Evolutionary conservation across 306 rosid species (phyloP).

Genomic region (Ziziphus jujuba): DNA sequence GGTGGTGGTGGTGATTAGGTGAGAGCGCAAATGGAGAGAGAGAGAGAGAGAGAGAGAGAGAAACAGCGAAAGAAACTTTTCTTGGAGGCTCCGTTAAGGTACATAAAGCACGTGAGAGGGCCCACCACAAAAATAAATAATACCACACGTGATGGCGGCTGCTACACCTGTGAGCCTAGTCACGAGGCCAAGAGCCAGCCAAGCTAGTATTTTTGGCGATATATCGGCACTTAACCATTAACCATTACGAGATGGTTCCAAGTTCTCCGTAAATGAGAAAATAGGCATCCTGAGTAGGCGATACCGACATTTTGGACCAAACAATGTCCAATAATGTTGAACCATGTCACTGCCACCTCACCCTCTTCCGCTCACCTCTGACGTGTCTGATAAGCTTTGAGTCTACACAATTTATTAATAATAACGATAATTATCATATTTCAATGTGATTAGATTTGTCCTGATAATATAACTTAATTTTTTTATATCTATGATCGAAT

Average conservation of each 20-base stretch:
- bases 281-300: constrained; percentile 15
- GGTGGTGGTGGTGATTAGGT: background rate
- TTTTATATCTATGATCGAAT: too few species aligned
- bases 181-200: background rate
- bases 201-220: background rate
- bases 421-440: too few species aligned
- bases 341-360: constrained; percentile 12
- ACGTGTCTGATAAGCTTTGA: background rate
- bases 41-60: background rate
- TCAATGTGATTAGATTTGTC: too few species aligned
- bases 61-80: constrained; percentile 14
- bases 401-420: too few species aligned
- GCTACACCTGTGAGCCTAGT: background rate
- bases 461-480: too few species aligned
- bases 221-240: background rate
- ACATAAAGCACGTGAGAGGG: constrained; percentile 44
- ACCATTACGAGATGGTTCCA: constrained; percentile 8
- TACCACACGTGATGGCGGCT: constrained; percentile 34
- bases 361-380: background rate
- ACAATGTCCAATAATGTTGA: constrained; percentile 4
- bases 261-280: constrained; percentile 31
- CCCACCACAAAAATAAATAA: constrained; percentile 13
- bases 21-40: background rate
- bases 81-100: constrained; percentile 34
- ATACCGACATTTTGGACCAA: background rate